Conservation (phyloP, 1,139 yeast genomes). For the Taphrina flavorubra region DNA sequence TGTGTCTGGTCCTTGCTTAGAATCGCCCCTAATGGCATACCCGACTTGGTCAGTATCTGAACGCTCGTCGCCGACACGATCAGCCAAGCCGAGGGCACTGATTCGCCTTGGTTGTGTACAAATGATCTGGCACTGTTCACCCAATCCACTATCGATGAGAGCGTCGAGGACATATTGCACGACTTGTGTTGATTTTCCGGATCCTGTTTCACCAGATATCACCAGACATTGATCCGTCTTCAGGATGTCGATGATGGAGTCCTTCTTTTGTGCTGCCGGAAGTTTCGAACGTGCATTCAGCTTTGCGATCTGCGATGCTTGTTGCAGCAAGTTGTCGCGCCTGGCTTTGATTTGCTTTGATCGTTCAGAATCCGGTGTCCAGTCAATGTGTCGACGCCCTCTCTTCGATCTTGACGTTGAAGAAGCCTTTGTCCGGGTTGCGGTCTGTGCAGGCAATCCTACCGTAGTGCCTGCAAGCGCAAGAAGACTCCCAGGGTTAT, state of each 20-base stretch:
- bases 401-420: background rate
- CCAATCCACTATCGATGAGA: slow-evolving; percentile 51
- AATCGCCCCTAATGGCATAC: slow-evolving; percentile 87
- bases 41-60: slow-evolving; percentile 83
- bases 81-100: slow-evolving; percentile 92
- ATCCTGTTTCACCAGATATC: slow-evolving; percentile 96
- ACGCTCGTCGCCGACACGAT: slow-evolving; percentile 87
- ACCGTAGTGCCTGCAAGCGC: slow-evolving; percentile 50
- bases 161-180: slow-evolving; percentile 86
- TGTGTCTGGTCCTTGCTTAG: slow-evolving; percentile 65
- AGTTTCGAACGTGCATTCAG: slow-evolving; percentile 59
- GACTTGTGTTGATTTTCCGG: slow-evolving; percentile 91
- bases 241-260: slow-evolving; percentile 63
- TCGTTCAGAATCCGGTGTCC: slow-evolving; percentile 22
- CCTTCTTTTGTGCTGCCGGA: slow-evolving; percentile 82
- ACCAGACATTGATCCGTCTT: slow-evolving; percentile 68
- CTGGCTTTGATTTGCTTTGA: background rate
- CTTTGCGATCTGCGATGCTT: slow-evolving; percentile 50
- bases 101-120: slow-evolving; percentile 97
- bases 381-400: slow-evolving; percentile 3
- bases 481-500: slow-evolving; percentile 75
- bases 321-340: background rate
- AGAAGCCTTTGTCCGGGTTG: slow-evolving; percentile 6
- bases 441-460: slow-evolving; percentile 38
- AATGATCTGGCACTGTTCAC: slow-evolving; percentile 66